Base-by-base conservation (phyloP, 768 basidiomycete species). In the Trametes villosa region DNA sequence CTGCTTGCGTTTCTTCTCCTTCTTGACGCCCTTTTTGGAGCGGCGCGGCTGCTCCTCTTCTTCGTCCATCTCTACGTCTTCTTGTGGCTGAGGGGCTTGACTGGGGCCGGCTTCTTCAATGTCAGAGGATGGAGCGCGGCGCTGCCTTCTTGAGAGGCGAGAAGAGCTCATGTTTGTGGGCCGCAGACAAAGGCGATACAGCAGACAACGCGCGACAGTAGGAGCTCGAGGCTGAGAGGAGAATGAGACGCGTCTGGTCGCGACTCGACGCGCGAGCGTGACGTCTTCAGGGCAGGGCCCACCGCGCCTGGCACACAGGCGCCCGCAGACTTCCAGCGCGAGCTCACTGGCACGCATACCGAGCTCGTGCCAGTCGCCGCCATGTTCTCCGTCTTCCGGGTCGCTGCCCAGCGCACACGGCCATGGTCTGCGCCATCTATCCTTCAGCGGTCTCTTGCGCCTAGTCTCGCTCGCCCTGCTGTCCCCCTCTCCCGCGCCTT, bases 401-500 rank as follows among this genome's bases (percentile, higher is more conserved):
- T 64, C 22, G 22, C 59, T 20, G 55, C 44, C 42, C 59, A 63
- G 40, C 45, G 50, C 50, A n/a, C 55, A 13, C 27, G 36, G 36
- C 62, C 57, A 60, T 48, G 63, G 66, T 49, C 64, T 9, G 36
- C 56, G 22, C 41, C 63, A n/a, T 41, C 36, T 41, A 47, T 58
- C 30, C 54, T 45, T 24, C 64, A 36, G 41, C 34, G 56, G 26
- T n/a, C 20, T 24, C 42, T 57, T 7, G 15, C 30, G 24, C 57
- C 59, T 59, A 60, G 60, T 27, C 34, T 26, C n/a, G 13, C 58
- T 3, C 55, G 51, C 26, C 49, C 48, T 2, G 36, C 50, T 12
- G 24, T 42, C 18, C 42, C 69, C 22, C 72, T 72, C 57, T 72
- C 75, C 57, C 81, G 87, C 61, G 72, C 81, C 17, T 92, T 93